Percentiles rank a stretch among this genome's conserved stretches.
These are phyloP conservation scores for Rhododendron williamsianum DNA, from an alignment of 148 eudicot genomes.

Conservation along the genomic window DNA sequence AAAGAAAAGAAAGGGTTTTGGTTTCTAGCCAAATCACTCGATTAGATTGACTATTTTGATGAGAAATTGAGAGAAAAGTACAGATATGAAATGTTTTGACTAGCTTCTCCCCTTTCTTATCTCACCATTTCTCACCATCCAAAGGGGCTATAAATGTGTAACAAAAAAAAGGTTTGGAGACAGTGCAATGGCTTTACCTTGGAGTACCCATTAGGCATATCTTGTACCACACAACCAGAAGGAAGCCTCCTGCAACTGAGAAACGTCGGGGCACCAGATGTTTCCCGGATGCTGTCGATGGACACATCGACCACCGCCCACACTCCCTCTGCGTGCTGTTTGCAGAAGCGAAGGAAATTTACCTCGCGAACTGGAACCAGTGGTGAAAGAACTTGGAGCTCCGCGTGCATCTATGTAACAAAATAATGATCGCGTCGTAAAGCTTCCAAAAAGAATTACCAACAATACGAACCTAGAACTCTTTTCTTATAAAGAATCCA, in stretches of 20 bases:
- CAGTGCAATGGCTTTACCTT: constrained; percentile 41
- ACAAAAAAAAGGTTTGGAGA: neutral
- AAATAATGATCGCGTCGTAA: neutral
- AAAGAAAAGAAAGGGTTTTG: too few relatives aligned
- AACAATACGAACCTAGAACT: neutral
- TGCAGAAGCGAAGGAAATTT: constrained; percentile 88
- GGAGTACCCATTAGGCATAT: constrained; percentile 96
- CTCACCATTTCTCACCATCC: too few relatives aligned
- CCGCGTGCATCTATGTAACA: constrained; percentile 75
- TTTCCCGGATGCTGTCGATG: constrained; percentile 63
- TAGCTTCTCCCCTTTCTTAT: too few relatives aligned
- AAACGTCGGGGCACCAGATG: constrained; percentile 48
- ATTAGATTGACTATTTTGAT: too few relatives aligned
- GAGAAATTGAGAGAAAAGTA: too few relatives aligned
- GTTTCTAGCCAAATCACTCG: too few relatives aligned
- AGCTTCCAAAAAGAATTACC: neutral
- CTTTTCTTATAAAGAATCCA: neutral
- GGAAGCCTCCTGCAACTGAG: constrained; percentile 80
- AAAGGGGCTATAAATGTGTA: constrained; percentile 11
- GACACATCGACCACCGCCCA: constrained; percentile 98
- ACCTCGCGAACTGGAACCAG: constrained; percentile 86
- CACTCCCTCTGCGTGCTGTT: constrained; percentile 88
- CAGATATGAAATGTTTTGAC: too few relatives aligned
- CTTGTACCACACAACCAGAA: constrained; percentile 92
- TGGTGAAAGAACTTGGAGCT: constrained; percentile 88